A percentile compares a stretch with the other conserved stretches of the same genome.
phyloP scores from a whole-genome alignment of 768 basidiomycete genomes.

The Trametes cinnabarina region DNA sequence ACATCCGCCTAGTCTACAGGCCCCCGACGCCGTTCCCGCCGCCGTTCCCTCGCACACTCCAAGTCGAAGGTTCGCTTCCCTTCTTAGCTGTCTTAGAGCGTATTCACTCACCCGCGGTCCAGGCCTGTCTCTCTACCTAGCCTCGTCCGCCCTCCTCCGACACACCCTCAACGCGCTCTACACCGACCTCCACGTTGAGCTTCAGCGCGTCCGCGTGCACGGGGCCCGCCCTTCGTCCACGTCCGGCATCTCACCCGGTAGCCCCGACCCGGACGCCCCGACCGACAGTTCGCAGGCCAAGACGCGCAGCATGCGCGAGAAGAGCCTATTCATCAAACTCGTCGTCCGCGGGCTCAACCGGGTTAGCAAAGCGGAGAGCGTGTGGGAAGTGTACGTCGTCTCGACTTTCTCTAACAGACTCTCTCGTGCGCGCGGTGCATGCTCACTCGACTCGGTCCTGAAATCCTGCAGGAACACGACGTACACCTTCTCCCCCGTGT shows the following conservation, averaged over 20 bases:
- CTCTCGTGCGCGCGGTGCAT: neutral
- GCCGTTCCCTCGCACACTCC: constrained; percentile 67
- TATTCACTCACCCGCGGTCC: neutral
- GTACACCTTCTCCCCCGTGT: constrained; percentile 67
- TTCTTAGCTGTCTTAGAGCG: neutral
- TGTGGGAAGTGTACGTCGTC: constrained; percentile 69
- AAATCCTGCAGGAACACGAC: constrained; percentile 54
- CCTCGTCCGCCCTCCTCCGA: constrained; percentile 65
- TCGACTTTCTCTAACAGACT: neutral
- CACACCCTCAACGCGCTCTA: constrained; percentile 78
- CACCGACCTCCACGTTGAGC: constrained; percentile 56
- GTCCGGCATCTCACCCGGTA: neutral
- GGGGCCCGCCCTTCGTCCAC: constrained; percentile 17
- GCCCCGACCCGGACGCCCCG: neutral
- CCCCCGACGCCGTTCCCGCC: constrained; percentile 64
- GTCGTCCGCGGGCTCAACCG: constrained; percentile 57
- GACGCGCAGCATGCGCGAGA: constrained; percentile 46
- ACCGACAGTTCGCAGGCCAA: neutral
- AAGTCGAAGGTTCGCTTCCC: constrained; percentile 58
- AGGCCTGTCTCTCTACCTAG: constrained; percentile 73
- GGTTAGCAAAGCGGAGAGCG: constrained; percentile 57
- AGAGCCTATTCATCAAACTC: constrained; percentile 54
- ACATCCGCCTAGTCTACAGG: constrained; percentile 62
- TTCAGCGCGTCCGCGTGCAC: constrained; percentile 46
- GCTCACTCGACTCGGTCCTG: too few relatives aligned